phyloP scores from a whole-genome alignment of 805 yeast genomes.

The Metschnikowia amazonensis region DNA sequence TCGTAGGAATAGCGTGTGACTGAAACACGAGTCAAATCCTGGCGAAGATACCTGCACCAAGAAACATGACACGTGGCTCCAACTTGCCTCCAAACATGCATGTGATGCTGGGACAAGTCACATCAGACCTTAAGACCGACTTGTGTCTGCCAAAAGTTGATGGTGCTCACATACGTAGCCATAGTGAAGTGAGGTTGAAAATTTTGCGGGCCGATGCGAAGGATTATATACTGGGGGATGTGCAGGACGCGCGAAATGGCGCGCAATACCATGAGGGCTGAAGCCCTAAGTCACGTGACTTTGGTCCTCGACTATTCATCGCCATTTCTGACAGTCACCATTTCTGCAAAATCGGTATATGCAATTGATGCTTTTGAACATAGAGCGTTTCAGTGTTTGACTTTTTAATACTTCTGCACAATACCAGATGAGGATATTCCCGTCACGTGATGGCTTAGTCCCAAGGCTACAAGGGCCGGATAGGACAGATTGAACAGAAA shows the following conservation, averaged over 20 bases:
- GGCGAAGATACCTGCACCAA: neutral
- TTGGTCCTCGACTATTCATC: too few relatives aligned
- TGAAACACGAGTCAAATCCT: conserved; percentile 17
- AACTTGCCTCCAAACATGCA: conserved; percentile 1
- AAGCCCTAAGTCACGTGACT: conserved; percentile 3
- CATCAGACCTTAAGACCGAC: conserved; percentile 18
- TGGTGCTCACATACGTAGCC: conserved; percentile 34
- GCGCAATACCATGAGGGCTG: conserved; percentile 2
- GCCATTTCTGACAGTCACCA: too few relatives aligned
- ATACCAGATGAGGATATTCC: too few relatives aligned
- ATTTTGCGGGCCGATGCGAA: conserved; percentile 5
- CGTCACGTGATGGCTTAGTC: too few relatives aligned
- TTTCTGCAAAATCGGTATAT: too few relatives aligned
- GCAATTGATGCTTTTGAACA: too few relatives aligned
- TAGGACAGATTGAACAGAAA: too few relatives aligned
- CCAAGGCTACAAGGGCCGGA: too few relatives aligned
- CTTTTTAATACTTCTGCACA: too few relatives aligned
- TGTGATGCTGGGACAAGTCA: conserved; percentile 6
- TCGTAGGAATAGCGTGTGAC: conserved; percentile 20
- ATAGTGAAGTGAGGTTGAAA: conserved; percentile 18
- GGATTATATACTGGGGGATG: conserved; percentile 5
- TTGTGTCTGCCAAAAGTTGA: conserved; percentile 14
- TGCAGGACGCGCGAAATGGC: conserved; percentile 1
- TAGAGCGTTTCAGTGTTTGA: too few relatives aligned
- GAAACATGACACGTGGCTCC: conserved; percentile 7